Evolutionary conservation across 2,329 filamentous ascomycete species (phyloP).

Genomic region (Verticillium dahliae): DNA sequence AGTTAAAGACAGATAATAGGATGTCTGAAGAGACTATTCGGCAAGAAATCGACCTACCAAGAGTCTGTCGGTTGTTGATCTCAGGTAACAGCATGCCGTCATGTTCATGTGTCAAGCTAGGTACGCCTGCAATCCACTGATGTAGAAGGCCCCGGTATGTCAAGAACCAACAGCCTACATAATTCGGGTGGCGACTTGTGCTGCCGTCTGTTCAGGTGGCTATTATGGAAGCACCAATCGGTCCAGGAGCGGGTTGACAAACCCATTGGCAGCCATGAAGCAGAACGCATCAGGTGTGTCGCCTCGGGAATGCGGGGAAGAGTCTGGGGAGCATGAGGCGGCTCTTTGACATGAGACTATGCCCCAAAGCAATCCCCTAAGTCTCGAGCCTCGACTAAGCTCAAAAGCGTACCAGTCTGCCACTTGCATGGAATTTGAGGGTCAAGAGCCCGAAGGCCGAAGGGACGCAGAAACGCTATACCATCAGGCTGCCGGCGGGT

Average conservation of each 20-base stretch:
- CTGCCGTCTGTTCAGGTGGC: not conserved
- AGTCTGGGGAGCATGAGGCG: not conserved
- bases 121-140: too few relatives aligned
- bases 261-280: not conserved
- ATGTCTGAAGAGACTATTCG: too few relatives aligned
- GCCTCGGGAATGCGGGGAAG: not conserved
- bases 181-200: too few relatives aligned
- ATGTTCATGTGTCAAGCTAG: too few relatives aligned
- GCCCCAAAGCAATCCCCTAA: not conserved
- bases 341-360: not conserved
- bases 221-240: not conserved
- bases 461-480: not conserved
- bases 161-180: too few relatives aligned
- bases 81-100: too few relatives aligned
- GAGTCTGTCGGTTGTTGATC: too few relatives aligned
- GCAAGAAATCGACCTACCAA: too few relatives aligned
- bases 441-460: not conserved
- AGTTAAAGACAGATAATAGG: too few relatives aligned
- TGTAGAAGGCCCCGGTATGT: too few relatives aligned
- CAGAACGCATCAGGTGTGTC: not conserved
- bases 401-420: too few relatives aligned
- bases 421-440: not conserved
- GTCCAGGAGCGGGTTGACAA: not conserved
- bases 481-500: not conserved
- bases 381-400: too few relatives aligned